Evolutionary conservation across 2,329 filamentous ascomycete genomes (phyloP), one percentile per base, ranked within the genome.

Genomic region (Aspergillus sp.): DNA sequence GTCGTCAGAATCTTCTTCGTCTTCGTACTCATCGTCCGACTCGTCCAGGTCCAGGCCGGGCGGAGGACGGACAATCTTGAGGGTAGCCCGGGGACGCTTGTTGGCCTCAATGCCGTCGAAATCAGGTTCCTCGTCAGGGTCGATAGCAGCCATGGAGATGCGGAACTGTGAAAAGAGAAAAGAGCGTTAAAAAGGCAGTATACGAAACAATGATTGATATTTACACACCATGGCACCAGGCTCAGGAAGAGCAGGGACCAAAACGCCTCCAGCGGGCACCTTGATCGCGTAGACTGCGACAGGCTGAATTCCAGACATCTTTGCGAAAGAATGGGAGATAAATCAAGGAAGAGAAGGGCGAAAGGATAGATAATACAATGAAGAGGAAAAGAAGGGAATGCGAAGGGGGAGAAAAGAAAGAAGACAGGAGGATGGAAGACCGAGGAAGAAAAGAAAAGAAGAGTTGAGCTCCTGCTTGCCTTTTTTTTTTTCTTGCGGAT

Each of bases 81-180:
- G 80, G 47, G 94, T 99, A 49, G 94, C 88, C 64, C 92, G 88
- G 64, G 86, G 82, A 56, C 85, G 74, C 52, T 76, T 73, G 64
- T 82, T 82, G 54, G 82, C 74, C 66, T 86, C 84, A 64, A 80
- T 81, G 48, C 82, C 81, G 52, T 80, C 85, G 53, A 80, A 79
- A 72, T 90, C 82, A 33, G 86, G 82, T 63, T 84, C 80, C 65
- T 89, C 89, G 66, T 84, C 90, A 53, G 94, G 94, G 72, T 99
- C 93, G 72, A 99, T 87, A 60, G 94, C 94, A 66, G 95, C 94
- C 94, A 99, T 99, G 67, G 92, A 97, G 69, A 99, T 90, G 72
- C 90, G 90, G 78, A 96, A 95, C 92, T 96, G 66, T 41, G 13
- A 33, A 24, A 40, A 30, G 26, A 3, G 26, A 2, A 19, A 13